Evolutionary conservation across 1,139 yeast species (phyloP), one percentile per base, ranked within the genome.

Genomic region (Saccharomyces pastorianus): DNA sequence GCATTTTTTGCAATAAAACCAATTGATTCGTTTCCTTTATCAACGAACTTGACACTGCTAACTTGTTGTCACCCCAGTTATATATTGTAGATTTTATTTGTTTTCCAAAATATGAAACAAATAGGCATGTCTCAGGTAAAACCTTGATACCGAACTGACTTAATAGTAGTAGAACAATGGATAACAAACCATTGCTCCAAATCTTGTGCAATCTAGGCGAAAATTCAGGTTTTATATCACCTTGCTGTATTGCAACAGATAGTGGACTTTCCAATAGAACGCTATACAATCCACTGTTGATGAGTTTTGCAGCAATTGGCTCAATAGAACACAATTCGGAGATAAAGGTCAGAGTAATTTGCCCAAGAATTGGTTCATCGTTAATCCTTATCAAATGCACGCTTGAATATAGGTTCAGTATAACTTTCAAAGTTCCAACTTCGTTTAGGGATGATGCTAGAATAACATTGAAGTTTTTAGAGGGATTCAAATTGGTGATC

Each of bases 171-270:
- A 88, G 70, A 27, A 85, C 73, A 7, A 88, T 79, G 0, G 95
- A 85, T 47, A 91, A 73, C 23, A 91, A 73, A 0, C 96, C 96
- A 64, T 85, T 84, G 11, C 83, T 80, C 97, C 97, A 91, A 25
- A 88, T 75, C 53, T 80, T 77, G 67, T 89, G 93, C 58, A 87
- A 72, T 56, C 79, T 78, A 1, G 86, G 79, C 7, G 75, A 68
- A 0, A 68, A 58, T 20, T 79, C 76, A 1, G 87, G 77, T 26
- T 76, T 75, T 3, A 88, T 69, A 2, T 79, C 79, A 1, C 96
- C 96, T 6, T 77, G 75, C 64, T 85, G 88, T 46, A 91, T 80
- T 1, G 77, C 76, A 34, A 76, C 71, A 0, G 96, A 85, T 2
- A 88, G 76, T 4, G 90, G 84, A 55, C 95, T 83, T 62, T 89